These are phyloP conservation scores for Metschnikowia arizonensis DNA, from an alignment of 805 yeast species.

Conservation along the genomic window DNA sequence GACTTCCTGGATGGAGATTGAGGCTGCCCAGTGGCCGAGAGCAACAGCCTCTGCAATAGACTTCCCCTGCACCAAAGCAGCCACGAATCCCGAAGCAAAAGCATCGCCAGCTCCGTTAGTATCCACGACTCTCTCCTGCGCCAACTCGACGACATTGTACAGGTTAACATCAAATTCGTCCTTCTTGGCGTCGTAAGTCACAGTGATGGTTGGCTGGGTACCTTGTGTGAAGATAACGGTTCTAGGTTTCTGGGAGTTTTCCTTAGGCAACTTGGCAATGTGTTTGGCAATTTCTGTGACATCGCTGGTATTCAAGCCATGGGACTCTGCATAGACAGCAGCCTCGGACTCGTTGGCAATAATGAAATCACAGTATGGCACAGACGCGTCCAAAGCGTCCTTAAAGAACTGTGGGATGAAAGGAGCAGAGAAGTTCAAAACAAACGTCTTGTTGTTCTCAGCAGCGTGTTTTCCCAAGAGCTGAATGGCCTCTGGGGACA, in stretches of 20 bases:
- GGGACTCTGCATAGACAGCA: slow-evolving; percentile 86
- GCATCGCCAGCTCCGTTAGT: slow-evolving; percentile 99
- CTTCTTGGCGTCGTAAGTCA: slow-evolving; percentile 47
- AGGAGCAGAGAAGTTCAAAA: slow-evolving; percentile 92
- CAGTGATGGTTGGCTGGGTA: slow-evolving; percentile 82
- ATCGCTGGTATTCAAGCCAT: slow-evolving; percentile 57
- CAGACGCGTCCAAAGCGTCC: slow-evolving; percentile 72
- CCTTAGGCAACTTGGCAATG: slow-evolving; percentile 77
- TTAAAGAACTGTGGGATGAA: slow-evolving; percentile 95
- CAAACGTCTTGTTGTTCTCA: slow-evolving; percentile 68
- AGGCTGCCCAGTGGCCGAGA: slow-evolving; percentile 96
- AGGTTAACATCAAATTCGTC: slow-evolving; percentile 46
- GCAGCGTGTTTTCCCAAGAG: slow-evolving; percentile 92
- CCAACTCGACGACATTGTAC: slow-evolving; percentile 71
- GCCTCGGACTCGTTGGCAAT: slow-evolving; percentile 98
- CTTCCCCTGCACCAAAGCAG: slow-evolving; percentile 77
- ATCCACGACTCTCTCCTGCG: slow-evolving; percentile 66
- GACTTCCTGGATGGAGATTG: slow-evolving; percentile 82
- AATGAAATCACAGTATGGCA: slow-evolving; percentile 86
- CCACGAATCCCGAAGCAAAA: slow-evolving; percentile 93
- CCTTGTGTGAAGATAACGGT: slow-evolving; percentile 95
- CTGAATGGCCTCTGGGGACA: slow-evolving; percentile 89
- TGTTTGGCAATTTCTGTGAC: slow-evolving; percentile 74
- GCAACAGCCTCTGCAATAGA: slow-evolving; percentile 58
- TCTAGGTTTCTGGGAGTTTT: slow-evolving; percentile 63